These are phyloP conservation scores for Chlamydomonas reinhardtii DNA, from an alignment of 163 green algal genomes.

Conservation along the genomic window DNA sequence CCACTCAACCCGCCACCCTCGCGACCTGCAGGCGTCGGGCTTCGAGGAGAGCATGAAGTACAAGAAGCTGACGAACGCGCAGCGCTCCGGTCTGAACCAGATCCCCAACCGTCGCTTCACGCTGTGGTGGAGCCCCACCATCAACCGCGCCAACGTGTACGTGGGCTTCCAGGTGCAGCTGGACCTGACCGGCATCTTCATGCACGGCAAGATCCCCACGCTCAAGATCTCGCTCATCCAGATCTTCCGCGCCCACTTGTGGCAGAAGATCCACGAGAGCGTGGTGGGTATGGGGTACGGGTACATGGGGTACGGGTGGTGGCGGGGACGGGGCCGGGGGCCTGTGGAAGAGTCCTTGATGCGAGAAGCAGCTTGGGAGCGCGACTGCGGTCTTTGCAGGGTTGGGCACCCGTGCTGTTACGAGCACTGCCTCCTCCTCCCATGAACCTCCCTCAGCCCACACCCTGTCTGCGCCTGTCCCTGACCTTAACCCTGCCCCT, in stretches of 20 bases:
- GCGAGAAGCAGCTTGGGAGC: no score
- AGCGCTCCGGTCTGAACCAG: slow-evolving; percentile 98
- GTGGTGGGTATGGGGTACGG: slow-evolving; percentile 73
- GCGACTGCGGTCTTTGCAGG: no score
- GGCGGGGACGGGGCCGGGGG: no score
- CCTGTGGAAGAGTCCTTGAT: no score
- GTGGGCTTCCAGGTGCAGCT: slow-evolving; percentile 99
- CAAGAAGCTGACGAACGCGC: slow-evolving; percentile 99
- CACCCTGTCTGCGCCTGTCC: no score
- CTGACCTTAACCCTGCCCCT: background rate
- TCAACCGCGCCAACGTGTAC: slow-evolving; percentile 99
- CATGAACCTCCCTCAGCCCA: no score
- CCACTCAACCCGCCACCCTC: no score
- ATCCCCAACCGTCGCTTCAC: slow-evolving; percentile 99
- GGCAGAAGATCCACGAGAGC: slow-evolving; percentile 99
- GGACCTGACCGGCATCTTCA: slow-evolving; percentile 99
- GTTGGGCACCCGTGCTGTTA: no score
- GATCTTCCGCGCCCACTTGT: slow-evolving; percentile 99
- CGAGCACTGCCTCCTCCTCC: no score
- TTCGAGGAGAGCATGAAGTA: slow-evolving; percentile 99
- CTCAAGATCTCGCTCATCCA: slow-evolving; percentile 99
- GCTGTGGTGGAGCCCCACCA: slow-evolving; percentile 99
- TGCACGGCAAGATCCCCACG: slow-evolving; percentile 97
- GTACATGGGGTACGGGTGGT: background rate
- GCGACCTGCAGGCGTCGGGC: slow-evolving; percentile 83